Evolutionary conservation across 495 filamentous ascomycete species (phyloP).

Genomic region (Daldinia loculata): DNA sequence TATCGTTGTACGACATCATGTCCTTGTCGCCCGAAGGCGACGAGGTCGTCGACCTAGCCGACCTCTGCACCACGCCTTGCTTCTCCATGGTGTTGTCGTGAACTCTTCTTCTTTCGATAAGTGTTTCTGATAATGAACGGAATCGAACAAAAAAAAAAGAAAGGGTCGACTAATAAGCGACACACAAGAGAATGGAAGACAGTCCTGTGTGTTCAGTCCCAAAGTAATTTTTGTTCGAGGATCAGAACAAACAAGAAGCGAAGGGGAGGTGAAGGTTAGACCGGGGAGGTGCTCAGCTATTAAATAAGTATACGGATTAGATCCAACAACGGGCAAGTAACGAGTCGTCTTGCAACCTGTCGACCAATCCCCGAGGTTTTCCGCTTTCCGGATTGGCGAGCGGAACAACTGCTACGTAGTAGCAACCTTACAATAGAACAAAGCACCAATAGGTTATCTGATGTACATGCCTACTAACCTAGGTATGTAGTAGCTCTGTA

Average conservation of each 20-base stretch:
- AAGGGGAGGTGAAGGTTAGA: slow-evolving; percentile 1
- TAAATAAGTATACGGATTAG: slow-evolving; percentile 24
- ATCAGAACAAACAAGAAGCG: slow-evolving; percentile 14
- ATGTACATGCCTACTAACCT: neutral
- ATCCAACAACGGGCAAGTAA: slow-evolving; percentile 13
- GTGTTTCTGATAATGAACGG: slow-evolving; percentile 1
- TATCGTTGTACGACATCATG: slow-evolving; percentile 20
- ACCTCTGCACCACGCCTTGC: slow-evolving; percentile 27
- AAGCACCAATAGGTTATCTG: neutral
- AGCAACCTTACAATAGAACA: slow-evolving; percentile 8
- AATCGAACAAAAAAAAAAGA: slow-evolving; percentile 22
- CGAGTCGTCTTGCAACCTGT: slow-evolving; percentile 27
- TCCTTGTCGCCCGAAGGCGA: slow-evolving; percentile 38
- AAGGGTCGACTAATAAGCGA: slow-evolving; percentile 3
- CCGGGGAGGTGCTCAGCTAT: slow-evolving; percentile 30
- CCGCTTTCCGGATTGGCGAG: slow-evolving; percentile 5
- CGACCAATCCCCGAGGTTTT: slow-evolving; percentile 18
- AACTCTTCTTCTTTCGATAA: neutral
- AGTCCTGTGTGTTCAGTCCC: slow-evolving; percentile 7
- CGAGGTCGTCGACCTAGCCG: slow-evolving; percentile 41
- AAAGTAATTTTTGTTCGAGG: slow-evolving; percentile 23
- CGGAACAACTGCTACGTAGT: slow-evolving; percentile 22
- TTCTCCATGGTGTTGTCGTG: slow-evolving; percentile 19
- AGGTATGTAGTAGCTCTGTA: neutral
- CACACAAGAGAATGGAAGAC: slow-evolving; percentile 1